Base-by-base conservation (phyloP, 148 eudicot species). In the Camellia sinensis region DNA sequence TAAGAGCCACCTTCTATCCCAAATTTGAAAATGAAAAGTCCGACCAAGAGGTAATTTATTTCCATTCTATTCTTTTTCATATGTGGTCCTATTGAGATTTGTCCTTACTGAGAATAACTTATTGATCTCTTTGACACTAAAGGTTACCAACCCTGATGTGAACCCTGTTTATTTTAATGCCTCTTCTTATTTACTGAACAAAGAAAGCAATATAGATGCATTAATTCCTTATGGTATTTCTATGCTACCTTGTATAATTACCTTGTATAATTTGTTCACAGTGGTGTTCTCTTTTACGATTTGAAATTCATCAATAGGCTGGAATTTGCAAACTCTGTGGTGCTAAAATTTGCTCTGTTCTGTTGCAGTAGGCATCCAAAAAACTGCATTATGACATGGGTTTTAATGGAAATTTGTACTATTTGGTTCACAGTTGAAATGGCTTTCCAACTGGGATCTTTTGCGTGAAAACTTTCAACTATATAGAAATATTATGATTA, bases 21-120 rank as follows among this genome's bases (percentile, higher is more conserved):
- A 96, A 96, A 84, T 96, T 96, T 81, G 99, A 96, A 81, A 96
- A 96, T 76, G 99, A 96, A 87, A 96, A 96, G 89, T 93, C 98
- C 78, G 99, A 96, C 83, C 98, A 90, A 84, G 99, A 96, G 97
- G 99, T 96, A 83, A 78, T 46, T 60, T 62, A 37, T 41, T 69
- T 65, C 4, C 43, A 1, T 48, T 48, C 22, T 46, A 17, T 29
- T 9, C n/a, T 2, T 43, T 56, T 22, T 59, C 8, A 63, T 54
- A 0, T 29, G 44, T 59, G 37, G 62, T 41, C 19, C 44, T 37
- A 29, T 57, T 59, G 37, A 43, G 50, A 3, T 17, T 37, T 37
- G 12, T 56, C 14, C 8, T 57, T 74, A 37, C 9, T 43, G 41
- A 40, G 45, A 15, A 74, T 41, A 37, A 57, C 7, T 5, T 57